phyloP scores from a whole-genome alignment of 2,329 filamentous ascomycete genomes.

The Neofusicoccum parvum region DNA sequence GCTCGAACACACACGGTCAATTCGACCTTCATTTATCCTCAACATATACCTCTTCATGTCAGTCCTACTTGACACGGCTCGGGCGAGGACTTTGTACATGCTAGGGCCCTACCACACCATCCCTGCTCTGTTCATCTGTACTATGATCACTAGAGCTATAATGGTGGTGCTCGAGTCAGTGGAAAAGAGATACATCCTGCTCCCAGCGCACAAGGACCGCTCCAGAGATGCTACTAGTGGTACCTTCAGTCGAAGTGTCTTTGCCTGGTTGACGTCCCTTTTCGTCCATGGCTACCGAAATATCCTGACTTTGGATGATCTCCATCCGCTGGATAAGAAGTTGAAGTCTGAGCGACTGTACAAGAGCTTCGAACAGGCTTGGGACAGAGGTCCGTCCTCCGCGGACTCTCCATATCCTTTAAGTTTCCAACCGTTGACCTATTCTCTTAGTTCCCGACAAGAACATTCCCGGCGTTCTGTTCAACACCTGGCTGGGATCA shows the following conservation, averaged over 20 bases:
- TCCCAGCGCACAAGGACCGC: slow-evolving; percentile 19
- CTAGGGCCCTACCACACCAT: slow-evolving; percentile 33
- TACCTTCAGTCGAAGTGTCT: slow-evolving; percentile 24
- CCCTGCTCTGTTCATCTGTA: neutral
- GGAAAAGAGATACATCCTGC: slow-evolving; percentile 23
- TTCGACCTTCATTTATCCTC: slow-evolving; percentile 52
- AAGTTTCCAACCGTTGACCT: neutral
- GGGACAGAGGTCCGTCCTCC: neutral
- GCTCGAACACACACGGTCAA: slow-evolving; percentile 49
- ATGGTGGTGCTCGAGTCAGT: slow-evolving; percentile 23
- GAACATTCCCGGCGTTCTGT: neutral
- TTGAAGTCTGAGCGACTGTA: slow-evolving; percentile 1
- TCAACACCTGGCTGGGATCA: neutral
- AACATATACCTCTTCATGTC: slow-evolving; percentile 51
- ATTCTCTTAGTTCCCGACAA: neutral
- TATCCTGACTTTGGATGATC: slow-evolving; percentile 1
- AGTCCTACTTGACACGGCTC: slow-evolving; percentile 49
- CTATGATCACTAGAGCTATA: slow-evolving; percentile 22
- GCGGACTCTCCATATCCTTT: neutral
- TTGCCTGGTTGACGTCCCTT: slow-evolving; percentile 26
- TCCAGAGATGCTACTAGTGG: slow-evolving; percentile 25
- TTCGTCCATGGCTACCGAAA: slow-evolving; percentile 23
- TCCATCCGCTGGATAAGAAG: slow-evolving; percentile 1
- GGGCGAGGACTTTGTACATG: slow-evolving; percentile 39
- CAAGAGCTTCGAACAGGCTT: neutral